Evolutionary conservation across 1,284 basidiomycete species (phyloP).

Genomic region (Fomitopsis betulina): DNA sequence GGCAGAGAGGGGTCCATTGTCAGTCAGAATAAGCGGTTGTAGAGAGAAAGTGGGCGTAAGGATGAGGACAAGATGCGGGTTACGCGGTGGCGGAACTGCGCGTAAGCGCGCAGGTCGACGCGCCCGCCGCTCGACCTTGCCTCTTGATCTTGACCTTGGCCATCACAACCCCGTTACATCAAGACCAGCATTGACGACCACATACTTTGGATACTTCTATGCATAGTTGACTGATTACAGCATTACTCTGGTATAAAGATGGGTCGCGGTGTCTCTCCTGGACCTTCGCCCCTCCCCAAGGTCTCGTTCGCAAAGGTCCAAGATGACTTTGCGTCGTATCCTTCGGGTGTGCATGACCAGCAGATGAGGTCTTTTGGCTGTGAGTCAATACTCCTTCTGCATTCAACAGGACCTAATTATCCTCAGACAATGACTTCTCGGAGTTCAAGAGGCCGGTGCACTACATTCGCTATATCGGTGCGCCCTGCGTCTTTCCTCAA

Average conservation of each 20-base stretch:
- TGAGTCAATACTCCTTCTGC: constrained; percentile 10
- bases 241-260: constrained; percentile 15
- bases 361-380: constrained; percentile 30
- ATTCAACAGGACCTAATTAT: constrained; percentile 5
- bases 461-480: constrained; percentile 89
- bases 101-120: constrained; percentile 1
- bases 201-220: not conserved
- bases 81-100: constrained; percentile 2
- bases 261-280: constrained; percentile 34
- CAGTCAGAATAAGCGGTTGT: constrained; percentile 1
- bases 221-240: not conserved
- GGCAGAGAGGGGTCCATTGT: constrained; percentile 67
- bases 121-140: not conserved
- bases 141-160: not conserved
- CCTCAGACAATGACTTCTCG: constrained; percentile 74
- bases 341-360: constrained; percentile 27
- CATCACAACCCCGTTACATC: not conserved
- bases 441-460: constrained; percentile 77
- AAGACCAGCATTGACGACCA: not conserved
- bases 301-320: constrained; percentile 57
- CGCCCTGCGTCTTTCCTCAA: constrained; percentile 13
- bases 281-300: constrained; percentile 44
- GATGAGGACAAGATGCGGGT: not conserved
- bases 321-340: constrained; percentile 52
- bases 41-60: constrained; percentile 5